Evolutionary conservation across 257 asterid genomes (phyloP), one percentile per base, ranked within the genome.

Genomic region (Rhazya stricta): DNA sequence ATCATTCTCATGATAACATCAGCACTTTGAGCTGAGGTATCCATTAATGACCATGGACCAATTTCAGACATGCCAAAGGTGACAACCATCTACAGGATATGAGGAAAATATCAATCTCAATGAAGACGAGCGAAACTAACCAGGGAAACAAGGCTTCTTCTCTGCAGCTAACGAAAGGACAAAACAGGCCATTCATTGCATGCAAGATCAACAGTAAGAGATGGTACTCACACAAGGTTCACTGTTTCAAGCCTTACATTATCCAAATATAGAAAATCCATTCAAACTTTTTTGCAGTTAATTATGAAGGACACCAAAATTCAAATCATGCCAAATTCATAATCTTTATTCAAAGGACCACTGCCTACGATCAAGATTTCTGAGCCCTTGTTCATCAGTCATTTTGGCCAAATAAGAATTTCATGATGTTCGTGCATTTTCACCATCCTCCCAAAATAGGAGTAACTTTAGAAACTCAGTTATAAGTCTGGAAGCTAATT

Each of bases 21-120:
- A n/a, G 75, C 91, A 67, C 96, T 88, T 78, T 94, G 98, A 27
- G 85, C 89, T 2, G 91, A 70, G 0, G 89, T 16, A 72, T 94
- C 98, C 96, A 91, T 89, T 66, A 94, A 90, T 5, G 97, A 91
- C 98, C 98, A 94, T 0, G 98, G 98, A 11, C 98, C 98, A 62
- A 94, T 87, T 6, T 91, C 97, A 0, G 98, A 94, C 98, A 94
- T 91, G 69, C 97, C 98, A 71, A 94, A 94, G 36, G 98, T 81
- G 57, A 94, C 97, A 10, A 94, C 98, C 98, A 94, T 91, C 98
- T 91, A 76, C 74, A 57, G 43, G 12, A 63, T 30, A 65, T n/a
- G 60, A 42, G 34, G 8, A 56, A 19, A 21, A 2, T 30, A 30
- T 48, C 36, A 78, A 12, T 67, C 72, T 57, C 72, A 46, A 54